phyloP scores from a whole-genome alignment of 352 stramenopile species.

The Phytopythium vexans region DNA sequence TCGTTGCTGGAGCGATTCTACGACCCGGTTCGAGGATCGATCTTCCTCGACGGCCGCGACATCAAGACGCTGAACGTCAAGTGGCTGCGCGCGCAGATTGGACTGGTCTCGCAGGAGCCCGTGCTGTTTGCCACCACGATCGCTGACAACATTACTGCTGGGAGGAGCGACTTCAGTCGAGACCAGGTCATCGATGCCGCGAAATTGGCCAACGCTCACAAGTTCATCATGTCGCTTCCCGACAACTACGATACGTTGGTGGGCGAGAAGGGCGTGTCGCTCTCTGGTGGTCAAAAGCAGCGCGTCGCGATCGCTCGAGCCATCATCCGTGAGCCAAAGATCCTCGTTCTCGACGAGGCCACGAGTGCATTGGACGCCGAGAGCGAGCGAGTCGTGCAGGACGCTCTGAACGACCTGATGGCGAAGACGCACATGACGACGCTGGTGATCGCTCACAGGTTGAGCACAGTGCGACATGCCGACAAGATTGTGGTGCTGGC shows the following conservation, averaged over 20 bases:
- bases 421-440: constrained; percentile 56
- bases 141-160: constrained; percentile 86
- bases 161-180: constrained; percentile 46
- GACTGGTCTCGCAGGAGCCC: constrained; percentile 82
- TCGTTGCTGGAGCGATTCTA: constrained; percentile 87
- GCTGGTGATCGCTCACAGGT: constrained; percentile 89
- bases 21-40: constrained; percentile 55
- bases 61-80: constrained; percentile 80
- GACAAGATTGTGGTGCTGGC: constrained; percentile 38
- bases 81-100: constrained; percentile 56
- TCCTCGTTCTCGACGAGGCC: constrained; percentile 88
- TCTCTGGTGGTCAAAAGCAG: constrained; percentile 38
- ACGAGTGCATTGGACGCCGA: constrained; percentile 77
- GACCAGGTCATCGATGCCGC: constrained; percentile 68
- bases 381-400: constrained; percentile 78
- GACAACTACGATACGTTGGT: constrained; percentile 75
- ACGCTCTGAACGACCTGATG: constrained; percentile 56
- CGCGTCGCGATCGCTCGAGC: constrained; percentile 31
- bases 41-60: constrained; percentile 81
- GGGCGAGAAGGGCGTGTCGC: constrained; percentile 24
- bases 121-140: constrained; percentile 88
- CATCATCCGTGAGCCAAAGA: constrained; percentile 71
- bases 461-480: constrained; percentile 73
- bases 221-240: constrained; percentile 73
- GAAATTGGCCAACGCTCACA: constrained; percentile 29